Percentiles rank a stretch among this genome's conserved stretches.
phyloP scores from a whole-genome alignment of 495 filamentous ascomycete genomes.

The Cercophora scortea region DNA sequence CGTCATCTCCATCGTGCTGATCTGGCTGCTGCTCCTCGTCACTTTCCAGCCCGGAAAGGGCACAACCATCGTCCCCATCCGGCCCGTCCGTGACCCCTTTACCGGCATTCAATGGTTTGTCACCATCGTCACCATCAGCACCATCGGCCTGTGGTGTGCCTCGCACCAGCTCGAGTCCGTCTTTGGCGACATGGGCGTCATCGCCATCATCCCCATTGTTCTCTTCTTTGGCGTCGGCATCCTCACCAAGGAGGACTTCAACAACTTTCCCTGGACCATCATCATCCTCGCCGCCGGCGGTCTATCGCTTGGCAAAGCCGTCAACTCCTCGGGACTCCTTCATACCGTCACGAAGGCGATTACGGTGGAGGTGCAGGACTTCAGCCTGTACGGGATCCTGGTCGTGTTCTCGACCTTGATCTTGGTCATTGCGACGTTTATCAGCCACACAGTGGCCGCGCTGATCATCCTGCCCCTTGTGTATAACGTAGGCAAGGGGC shows the following conservation, averaged over 20 bases:
- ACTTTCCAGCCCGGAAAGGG: slow-evolving; percentile 79
- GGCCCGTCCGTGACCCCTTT: slow-evolving; percentile 79
- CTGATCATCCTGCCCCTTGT: slow-evolving; percentile 92
- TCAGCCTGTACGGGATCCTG: slow-evolving; percentile 81
- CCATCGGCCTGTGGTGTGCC: slow-evolving; percentile 87
- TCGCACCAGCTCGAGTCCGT: slow-evolving; percentile 77
- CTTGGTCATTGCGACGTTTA: slow-evolving; percentile 92
- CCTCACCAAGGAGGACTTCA: slow-evolving; percentile 98
- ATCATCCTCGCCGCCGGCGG: slow-evolving; percentile 97
- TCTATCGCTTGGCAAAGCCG: slow-evolving; percentile 86
- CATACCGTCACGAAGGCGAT: slow-evolving; percentile 77
- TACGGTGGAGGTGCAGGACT: slow-evolving; percentile 60
- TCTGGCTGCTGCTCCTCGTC: slow-evolving; percentile 79
- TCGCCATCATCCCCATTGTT: slow-evolving; percentile 91
- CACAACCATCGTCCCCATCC: slow-evolving; percentile 86
- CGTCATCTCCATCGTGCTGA: slow-evolving; percentile 77
- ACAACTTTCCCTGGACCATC: slow-evolving; percentile 99
- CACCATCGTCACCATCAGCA: slow-evolving; percentile 69
- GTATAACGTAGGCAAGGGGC: slow-evolving; percentile 68
- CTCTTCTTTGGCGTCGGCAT: slow-evolving; percentile 97
- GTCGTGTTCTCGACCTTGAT: slow-evolving; percentile 82
- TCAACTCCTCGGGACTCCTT: slow-evolving; percentile 87
- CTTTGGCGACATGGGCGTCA: slow-evolving; percentile 97
- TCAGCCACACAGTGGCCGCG: slow-evolving; percentile 94
- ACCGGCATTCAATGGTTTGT: slow-evolving; percentile 93